These are phyloP conservation scores for Aspergillus baeticus DNA, from an alignment of 495 filamentous ascomycete genomes.

Conservation along the genomic window DNA sequence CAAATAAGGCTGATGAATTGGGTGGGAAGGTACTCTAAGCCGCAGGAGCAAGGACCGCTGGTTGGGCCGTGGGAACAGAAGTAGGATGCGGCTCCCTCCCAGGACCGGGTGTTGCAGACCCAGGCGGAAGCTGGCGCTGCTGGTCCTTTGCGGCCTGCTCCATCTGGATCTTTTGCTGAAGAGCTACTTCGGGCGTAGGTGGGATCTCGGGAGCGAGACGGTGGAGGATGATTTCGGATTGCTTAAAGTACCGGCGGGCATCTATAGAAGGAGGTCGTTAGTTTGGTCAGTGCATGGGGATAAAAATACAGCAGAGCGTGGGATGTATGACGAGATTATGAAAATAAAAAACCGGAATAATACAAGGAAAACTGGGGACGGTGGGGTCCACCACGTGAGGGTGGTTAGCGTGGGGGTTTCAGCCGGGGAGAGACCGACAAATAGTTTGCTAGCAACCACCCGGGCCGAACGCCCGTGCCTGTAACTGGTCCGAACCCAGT, in stretches of 20 bases:
- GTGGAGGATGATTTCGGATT: slow-evolving; percentile 97
- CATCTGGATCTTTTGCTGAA: slow-evolving; percentile 46
- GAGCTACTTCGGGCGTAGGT: slow-evolving; percentile 43
- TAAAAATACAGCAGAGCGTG: not conserved
- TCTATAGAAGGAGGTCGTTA: slow-evolving; percentile 49
- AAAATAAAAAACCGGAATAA: slow-evolving; percentile 12
- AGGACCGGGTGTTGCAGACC: slow-evolving; percentile 41
- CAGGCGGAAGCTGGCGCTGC: slow-evolving; percentile 39
- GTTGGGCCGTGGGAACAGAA: not conserved
- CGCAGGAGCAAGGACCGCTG: slow-evolving; percentile 26
- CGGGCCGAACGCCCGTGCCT: slow-evolving; percentile 20
- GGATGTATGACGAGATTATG: slow-evolving; percentile 6
- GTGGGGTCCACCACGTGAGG: slow-evolving; percentile 28
- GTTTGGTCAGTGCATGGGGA: not conserved
- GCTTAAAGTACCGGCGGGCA: slow-evolving; percentile 97
- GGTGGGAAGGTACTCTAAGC: slow-evolving; percentile 23
- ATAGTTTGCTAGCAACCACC: slow-evolving; percentile 12
- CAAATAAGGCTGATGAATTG: not conserved
- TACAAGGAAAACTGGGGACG: slow-evolving; percentile 19
- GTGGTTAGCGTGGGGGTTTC: slow-evolving; percentile 37
- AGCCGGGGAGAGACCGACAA: slow-evolving; percentile 14
- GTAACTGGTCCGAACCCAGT: slow-evolving; percentile 16
- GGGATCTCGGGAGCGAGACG: slow-evolving; percentile 79
- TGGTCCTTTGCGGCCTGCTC: slow-evolving; percentile 38
- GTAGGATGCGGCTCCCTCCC: slow-evolving; percentile 29